Evolutionary conservation across 495 filamentous ascomycete genomes (phyloP).

Genomic region (Penicillium desertorum): DNA sequence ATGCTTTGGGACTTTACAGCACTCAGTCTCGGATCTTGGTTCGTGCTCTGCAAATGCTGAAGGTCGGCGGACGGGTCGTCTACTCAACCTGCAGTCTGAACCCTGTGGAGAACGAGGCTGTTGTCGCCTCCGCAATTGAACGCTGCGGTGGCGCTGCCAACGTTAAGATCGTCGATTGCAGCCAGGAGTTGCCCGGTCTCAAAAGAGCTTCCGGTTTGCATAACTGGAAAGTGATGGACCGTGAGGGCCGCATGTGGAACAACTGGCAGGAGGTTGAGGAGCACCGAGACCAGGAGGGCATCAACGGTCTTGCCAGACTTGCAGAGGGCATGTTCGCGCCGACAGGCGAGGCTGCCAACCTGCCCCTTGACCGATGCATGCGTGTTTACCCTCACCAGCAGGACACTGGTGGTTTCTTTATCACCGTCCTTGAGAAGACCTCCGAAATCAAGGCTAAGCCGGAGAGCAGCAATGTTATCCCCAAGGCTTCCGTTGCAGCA

Average conservation of each 20-base stretch:
- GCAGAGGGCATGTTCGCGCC: slow-evolving; percentile 83
- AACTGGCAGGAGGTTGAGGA: slow-evolving; percentile 74
- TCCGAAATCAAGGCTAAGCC: slow-evolving; percentile 82
- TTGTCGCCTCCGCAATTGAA: slow-evolving; percentile 80
- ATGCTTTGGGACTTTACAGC: slow-evolving; percentile 77
- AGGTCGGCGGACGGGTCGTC: slow-evolving; percentile 88
- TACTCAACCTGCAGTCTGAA: slow-evolving; percentile 99
- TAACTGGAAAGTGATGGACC: slow-evolving; percentile 87
- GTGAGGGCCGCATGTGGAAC: slow-evolving; percentile 69
- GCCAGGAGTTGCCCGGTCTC: slow-evolving; percentile 68
- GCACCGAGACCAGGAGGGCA: slow-evolving; percentile 55
- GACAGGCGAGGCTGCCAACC: slow-evolving; percentile 47
- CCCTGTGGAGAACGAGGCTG: slow-evolving; percentile 95
- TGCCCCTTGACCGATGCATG: slow-evolving; percentile 89
- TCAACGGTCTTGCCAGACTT: slow-evolving; percentile 61
- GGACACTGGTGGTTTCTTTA: slow-evolving; percentile 97
- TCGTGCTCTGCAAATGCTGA: slow-evolving; percentile 93
- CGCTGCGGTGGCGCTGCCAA: slow-evolving; percentile 82
- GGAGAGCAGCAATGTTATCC: slow-evolving; percentile 63
- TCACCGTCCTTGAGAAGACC: slow-evolving; percentile 88
- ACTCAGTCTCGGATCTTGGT: slow-evolving; percentile 88
- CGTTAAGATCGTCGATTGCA: slow-evolving; percentile 80
- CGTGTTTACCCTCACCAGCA: slow-evolving; percentile 92
- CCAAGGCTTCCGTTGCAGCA: slow-evolving; percentile 51
- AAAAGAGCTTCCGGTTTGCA: slow-evolving; percentile 71